These are phyloP conservation scores for Gigaspora rosea DNA, from an alignment of 192 early-diverging fungal genomes.

Conservation along the genomic window DNA sequence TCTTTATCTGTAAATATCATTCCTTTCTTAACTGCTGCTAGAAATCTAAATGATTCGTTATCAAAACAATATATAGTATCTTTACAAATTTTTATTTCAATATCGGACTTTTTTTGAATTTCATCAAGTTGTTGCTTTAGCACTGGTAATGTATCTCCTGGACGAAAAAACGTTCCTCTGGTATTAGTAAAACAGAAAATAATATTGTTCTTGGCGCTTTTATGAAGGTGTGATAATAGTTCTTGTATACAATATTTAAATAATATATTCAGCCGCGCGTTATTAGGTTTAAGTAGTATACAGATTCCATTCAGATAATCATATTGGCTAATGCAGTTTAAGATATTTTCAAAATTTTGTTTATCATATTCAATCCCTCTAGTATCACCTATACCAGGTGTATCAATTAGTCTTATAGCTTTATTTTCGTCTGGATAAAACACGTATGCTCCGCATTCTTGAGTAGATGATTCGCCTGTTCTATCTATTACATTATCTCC, in stretches of 20 bases:
- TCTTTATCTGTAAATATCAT: conserved; percentile 24
- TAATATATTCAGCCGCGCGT: conserved; percentile 5
- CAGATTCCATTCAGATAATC: conserved; percentile 33
- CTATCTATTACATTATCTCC: not conserved
- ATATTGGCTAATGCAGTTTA: conserved; percentile 29
- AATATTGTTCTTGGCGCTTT: conserved; percentile 36
- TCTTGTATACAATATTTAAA: conserved; percentile 38
- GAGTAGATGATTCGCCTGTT: conserved; percentile 25
- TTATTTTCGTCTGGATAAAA: conserved; percentile 29
- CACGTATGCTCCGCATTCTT: conserved; percentile 30
- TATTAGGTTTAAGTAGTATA: conserved; percentile 31
- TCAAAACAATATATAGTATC: conserved; percentile 36
- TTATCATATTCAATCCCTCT: conserved; percentile 30
- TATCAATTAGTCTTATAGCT: conserved; percentile 35
- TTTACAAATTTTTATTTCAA: conserved; percentile 17
- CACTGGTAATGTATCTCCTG: conserved; percentile 33
- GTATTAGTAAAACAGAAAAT: conserved; percentile 39
- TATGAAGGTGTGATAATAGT: conserved; percentile 33
- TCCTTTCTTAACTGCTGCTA: conserved; percentile 34
- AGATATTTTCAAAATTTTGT: conserved; percentile 35
- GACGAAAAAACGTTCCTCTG: conserved; percentile 32
- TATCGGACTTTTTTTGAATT: conserved; percentile 12
- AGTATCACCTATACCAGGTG: conserved; percentile 39
- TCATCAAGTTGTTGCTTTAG: conserved; percentile 28
- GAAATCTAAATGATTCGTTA: conserved; percentile 40